Percentiles rank a stretch among this genome's conserved stretches.
Conservation (phyloP, 345 rosid genomes). For the Citrus hindsii region DNA sequence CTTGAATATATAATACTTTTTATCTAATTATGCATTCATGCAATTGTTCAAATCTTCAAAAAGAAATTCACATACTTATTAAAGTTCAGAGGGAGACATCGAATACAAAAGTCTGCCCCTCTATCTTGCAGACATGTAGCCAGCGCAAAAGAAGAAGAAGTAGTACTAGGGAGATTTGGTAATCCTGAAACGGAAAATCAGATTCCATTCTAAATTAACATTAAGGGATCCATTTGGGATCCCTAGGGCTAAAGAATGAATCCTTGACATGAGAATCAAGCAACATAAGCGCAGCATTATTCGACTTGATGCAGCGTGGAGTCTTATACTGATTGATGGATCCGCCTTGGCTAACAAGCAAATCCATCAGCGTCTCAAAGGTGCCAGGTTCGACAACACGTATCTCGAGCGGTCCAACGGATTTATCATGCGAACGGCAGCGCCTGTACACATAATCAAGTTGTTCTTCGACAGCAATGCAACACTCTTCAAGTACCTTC, state of each 20-base stretch:
- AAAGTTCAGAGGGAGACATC: too few relatives aligned
- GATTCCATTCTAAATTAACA: neutral
- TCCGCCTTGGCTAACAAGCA: slow-evolving; percentile 53
- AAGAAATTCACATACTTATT: too few relatives aligned
- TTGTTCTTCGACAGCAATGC: slow-evolving; percentile 50
- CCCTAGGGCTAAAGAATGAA: slow-evolving; percentile 56
- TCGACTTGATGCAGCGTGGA: slow-evolving; percentile 58
- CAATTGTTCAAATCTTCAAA: too few relatives aligned
- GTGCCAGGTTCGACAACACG: slow-evolving; percentile 51
- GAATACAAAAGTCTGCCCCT: too few relatives aligned
- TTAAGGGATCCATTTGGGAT: slow-evolving; percentile 54
- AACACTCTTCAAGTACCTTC: slow-evolving; percentile 46
- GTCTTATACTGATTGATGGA: slow-evolving; percentile 69
- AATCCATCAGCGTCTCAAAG: slow-evolving; percentile 58
- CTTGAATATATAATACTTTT: too few relatives aligned
- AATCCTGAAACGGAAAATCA: neutral
- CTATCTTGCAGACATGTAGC: too few relatives aligned
- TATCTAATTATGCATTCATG: too few relatives aligned
- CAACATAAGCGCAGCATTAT: slow-evolving; percentile 37
- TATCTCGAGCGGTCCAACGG: slow-evolving; percentile 57
- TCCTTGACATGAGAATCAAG: slow-evolving; percentile 53
- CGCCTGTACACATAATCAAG: slow-evolving; percentile 58
- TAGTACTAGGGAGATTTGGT: too few relatives aligned
- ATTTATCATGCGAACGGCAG: slow-evolving; percentile 51
- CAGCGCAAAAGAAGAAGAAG: too few relatives aligned